A percentile compares a stretch with the other conserved stretches of the same genome.
phyloP scores from a whole-genome alignment of 345 rosid genomes.

The Corchorus olitorius region DNA sequence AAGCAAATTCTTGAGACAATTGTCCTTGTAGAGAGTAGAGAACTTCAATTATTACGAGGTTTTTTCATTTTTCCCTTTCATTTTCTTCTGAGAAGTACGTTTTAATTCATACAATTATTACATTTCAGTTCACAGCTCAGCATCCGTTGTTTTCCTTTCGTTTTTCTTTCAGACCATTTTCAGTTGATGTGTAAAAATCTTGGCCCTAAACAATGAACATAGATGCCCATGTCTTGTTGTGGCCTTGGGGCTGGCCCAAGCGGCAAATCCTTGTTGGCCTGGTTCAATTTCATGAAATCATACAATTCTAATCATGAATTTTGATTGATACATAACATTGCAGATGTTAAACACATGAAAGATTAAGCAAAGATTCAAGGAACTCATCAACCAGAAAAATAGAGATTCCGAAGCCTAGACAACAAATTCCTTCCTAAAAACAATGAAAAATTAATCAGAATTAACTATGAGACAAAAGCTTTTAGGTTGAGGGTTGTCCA shows the following conservation, averaged over 20 bases:
- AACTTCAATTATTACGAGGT: background rate
- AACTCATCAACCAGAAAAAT: background rate
- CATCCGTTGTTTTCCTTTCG: background rate
- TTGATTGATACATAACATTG: too few species aligned
- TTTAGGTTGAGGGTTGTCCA: constrained; percentile 30
- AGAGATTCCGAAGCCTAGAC: background rate
- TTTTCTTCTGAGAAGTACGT: background rate
- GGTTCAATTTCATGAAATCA: background rate
- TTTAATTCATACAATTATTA: background rate
- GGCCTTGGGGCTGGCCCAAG: background rate
- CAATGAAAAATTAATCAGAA: constrained; percentile 24
- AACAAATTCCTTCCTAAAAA: background rate
- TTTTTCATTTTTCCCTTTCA: background rate
- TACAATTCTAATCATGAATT: too few species aligned
- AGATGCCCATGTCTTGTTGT: too few species aligned
- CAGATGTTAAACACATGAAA: too few species aligned
- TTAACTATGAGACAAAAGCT: background rate
- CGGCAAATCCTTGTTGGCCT: background rate
- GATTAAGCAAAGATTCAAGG: constrained; percentile 4
- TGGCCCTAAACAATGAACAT: background rate
- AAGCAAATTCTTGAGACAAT: background rate
- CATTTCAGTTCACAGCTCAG: background rate
- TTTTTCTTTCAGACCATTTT: background rate
- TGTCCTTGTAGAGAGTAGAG: background rate
- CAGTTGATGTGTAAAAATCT: background rate